Conservation (phyloP, 192 early-diverging fungal species). For the Backusella tuberculispora region DNA sequence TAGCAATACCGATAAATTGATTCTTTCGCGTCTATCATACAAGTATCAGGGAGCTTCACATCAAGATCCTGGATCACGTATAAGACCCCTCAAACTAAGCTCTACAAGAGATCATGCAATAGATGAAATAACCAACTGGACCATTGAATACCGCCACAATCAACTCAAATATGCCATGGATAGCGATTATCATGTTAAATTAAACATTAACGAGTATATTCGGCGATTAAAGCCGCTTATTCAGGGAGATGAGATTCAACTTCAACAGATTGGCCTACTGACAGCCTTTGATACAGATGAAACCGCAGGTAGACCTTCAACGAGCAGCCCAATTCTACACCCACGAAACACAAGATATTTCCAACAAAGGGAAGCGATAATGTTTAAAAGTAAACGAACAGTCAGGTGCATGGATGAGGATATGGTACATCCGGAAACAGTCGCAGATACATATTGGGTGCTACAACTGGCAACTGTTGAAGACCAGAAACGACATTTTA, state of each 20-base stretch:
- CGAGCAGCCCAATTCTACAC: background rate
- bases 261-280: slow-evolving; percentile 27
- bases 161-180: slow-evolving; percentile 10
- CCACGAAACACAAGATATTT: background rate
- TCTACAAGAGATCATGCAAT: slow-evolving; percentile 15
- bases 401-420: slow-evolving; percentile 14
- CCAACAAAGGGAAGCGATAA: background rate
- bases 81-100: slow-evolving; percentile 47
- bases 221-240: slow-evolving; percentile 26
- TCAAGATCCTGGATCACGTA: slow-evolving; percentile 17
- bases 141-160: slow-evolving; percentile 22
- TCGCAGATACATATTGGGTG: background rate
- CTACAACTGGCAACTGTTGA: background rate
- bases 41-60: background rate
- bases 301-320: background rate
- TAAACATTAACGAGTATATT: slow-evolving; percentile 31
- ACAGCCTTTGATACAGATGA: slow-evolving; percentile 5
- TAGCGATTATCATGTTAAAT: slow-evolving; percentile 15
- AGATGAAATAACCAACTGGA: slow-evolving; percentile 16
- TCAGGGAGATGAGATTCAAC: slow-evolving; percentile 26
- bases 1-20: slow-evolving; percentile 35
- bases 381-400: background rate
- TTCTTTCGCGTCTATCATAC: slow-evolving; percentile 34
- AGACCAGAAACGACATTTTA: background rate
- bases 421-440: background rate